Base-by-base conservation (phyloP, 2,329 filamentous ascomycete species). In the Mycosphaerella sp. region DNA sequence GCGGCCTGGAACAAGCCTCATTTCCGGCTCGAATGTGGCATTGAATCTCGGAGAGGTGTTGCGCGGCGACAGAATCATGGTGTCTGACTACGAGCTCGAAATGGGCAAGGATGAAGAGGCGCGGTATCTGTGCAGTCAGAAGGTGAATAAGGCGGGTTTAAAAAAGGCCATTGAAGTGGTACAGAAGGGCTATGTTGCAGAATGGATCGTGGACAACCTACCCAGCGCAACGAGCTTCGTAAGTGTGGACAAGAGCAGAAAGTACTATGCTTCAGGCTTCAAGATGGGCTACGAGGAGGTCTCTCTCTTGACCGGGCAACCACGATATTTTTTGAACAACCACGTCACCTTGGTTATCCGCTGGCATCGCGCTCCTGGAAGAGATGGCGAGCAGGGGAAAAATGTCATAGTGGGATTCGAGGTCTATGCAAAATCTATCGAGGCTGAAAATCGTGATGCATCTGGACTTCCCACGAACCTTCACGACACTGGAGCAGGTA, bases 161-260 rank as follows among this genome's bases (percentile, higher is more conserved):
- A 77, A 79, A 60, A 79, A 81, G 65, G 85, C 86, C 4, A 80
- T 79, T 60, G 76, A 89, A 55, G 72, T 95, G 63, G 84, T 95
- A 35, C 79, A 79, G 54, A 80, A 89, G 47, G 87, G 86, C 32
- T 94, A 93, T 67, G 82, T 93, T n/a, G 84, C 84, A 1, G 89
- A 95, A 69, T 95, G 89, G 89, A 94, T 95, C 59, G 86, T 93
- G 57, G 89, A 95, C 69, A 95, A 95, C 63, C 76, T 95, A 8
- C 89, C 89, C 1, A 89, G 89, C 6, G 89, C 89, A 32, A 94
- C 89, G 7, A 90, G 85, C 67, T 94, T 94, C 64, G 85, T 93
- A 25, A 91, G 87, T 0, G 85, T 87, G 32, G 89, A 94, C 69
- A 89, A 89, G 72, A 82, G 79, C 41, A 79, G 82, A 62, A 94